A percentile compares a stretch with the other conserved stretches of the same genome.
Evolutionary conservation across 257 asterid species (phyloP).

Genomic region (Solanum pinnatisectum): DNA sequence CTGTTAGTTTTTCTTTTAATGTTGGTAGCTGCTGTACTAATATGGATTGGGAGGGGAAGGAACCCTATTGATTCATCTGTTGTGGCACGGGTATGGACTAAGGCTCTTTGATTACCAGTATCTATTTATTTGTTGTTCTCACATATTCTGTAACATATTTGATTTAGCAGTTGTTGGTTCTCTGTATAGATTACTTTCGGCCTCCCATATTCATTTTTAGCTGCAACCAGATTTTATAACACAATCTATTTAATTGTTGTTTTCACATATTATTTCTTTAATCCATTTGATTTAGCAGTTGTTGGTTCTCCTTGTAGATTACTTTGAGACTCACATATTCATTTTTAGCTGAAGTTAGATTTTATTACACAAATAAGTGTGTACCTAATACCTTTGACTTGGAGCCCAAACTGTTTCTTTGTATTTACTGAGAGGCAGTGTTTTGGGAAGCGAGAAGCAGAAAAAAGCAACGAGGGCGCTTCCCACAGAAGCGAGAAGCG

Average conservation of each 20-base stretch:
- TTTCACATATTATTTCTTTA: not conserved
- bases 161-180: not conserved
- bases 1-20: slow-evolving; percentile 51
- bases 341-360: not conserved
- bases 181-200: not conserved
- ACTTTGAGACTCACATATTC: not conserved
- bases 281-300: not conserved
- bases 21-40: slow-evolving; percentile 64
- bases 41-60: slow-evolving; percentile 68
- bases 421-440: not conserved
- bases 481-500: too few species aligned
- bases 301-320: not conserved
- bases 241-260: not conserved
- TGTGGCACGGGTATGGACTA: slow-evolving; percentile 66
- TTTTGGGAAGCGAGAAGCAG: too few species aligned
- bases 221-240: not conserved
- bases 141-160: not conserved
- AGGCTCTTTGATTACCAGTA: not conserved
- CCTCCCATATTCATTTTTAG: not conserved
- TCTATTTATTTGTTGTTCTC: not conserved
- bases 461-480: too few species aligned
- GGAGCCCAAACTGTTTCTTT: not conserved
- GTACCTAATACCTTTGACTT: not conserved
- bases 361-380: not conserved
- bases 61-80: slow-evolving; percentile 48